phyloP scores from a whole-genome alignment of 2,329 filamentous ascomycete genomes.

The Paramyrothecium roridum region DNA sequence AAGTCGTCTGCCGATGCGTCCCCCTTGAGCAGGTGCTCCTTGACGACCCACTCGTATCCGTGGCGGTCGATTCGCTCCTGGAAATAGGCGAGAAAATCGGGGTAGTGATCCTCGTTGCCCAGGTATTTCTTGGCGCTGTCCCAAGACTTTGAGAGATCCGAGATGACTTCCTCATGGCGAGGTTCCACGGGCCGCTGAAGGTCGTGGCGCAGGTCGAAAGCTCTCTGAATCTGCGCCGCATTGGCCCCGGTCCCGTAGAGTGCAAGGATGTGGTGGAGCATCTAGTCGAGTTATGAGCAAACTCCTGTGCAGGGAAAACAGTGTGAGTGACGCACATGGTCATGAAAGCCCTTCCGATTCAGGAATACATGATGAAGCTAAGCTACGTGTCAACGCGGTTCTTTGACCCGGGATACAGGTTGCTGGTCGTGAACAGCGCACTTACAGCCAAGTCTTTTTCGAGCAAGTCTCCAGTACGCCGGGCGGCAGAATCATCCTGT shows the following conservation, averaged over 20 bases:
- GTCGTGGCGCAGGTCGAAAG: neutral
- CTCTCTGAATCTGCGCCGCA: neutral
- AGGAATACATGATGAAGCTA: neutral
- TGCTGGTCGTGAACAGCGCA: neutral
- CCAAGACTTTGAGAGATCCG: neutral
- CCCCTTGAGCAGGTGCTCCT: neutral
- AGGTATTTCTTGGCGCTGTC: neutral
- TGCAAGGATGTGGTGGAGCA: neutral
- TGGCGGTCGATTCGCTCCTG: neutral
- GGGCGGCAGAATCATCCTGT: neutral
- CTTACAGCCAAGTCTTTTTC: neutral
- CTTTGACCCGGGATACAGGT: neutral
- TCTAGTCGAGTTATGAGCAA: neutral
- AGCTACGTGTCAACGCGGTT: neutral
- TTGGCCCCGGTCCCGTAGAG: neutral
- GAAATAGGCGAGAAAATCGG: neutral
- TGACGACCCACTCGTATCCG: neutral
- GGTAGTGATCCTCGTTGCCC: neutral
- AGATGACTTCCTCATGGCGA: neutral
- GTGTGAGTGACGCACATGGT: neutral
- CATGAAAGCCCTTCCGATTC: neutral
- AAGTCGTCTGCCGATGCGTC: neutral
- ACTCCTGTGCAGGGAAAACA: neutral
- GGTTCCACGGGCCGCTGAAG: neutral
- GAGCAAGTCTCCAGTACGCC: neutral